Conservation (phyloP, 352 stramenopile species). For the Phytophthora ohioensis region DNA sequence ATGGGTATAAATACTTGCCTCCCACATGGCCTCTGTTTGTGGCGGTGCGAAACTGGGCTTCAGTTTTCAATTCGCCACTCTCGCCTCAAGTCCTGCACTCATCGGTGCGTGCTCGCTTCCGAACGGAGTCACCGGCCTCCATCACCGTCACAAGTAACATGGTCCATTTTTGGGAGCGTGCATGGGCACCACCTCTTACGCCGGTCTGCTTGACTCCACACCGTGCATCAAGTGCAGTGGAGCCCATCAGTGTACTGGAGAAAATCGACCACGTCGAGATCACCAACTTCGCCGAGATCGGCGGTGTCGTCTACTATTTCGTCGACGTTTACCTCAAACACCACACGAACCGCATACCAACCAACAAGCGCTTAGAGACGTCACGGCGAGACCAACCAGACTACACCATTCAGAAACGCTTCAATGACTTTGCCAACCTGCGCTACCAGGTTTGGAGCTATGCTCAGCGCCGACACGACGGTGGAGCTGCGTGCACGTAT, state of each 20-base stretch:
- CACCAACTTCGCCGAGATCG: slow-evolving; percentile 44
- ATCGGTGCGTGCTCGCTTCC: not conserved
- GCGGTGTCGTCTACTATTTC: slow-evolving; percentile 54
- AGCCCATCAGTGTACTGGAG: slow-evolving; percentile 48
- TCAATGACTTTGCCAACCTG: slow-evolving; percentile 62
- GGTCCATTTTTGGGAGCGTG: slow-evolving; percentile 40
- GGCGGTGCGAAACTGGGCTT: slow-evolving; percentile 6
- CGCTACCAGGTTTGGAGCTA: slow-evolving; percentile 59
- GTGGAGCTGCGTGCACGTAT: slow-evolving; percentile 47
- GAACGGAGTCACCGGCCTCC: not conserved
- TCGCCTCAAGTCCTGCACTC: slow-evolving; percentile 4
- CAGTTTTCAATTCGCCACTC: slow-evolving; percentile 37
- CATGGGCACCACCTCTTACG: slow-evolving; percentile 46
- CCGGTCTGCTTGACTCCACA: slow-evolving; percentile 48
- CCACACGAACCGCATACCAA: slow-evolving; percentile 62
- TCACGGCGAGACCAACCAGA: slow-evolving; percentile 40
- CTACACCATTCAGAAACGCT: slow-evolving; percentile 51
- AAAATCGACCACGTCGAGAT: slow-evolving; percentile 61
- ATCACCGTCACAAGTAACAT: slow-evolving; percentile 18
- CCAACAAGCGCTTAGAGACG: slow-evolving; percentile 49
- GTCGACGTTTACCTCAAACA: slow-evolving; percentile 63
- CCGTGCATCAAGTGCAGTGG: slow-evolving; percentile 45
- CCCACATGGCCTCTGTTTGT: slow-evolving; percentile 3
- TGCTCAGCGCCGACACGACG: slow-evolving; percentile 49
- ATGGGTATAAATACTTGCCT: slow-evolving; percentile 24